Evolutionary conservation across 192 early-diverging fungal genomes (phyloP), one percentile per base, ranked within the genome.

Genomic region (Backusella australiensis): DNA sequence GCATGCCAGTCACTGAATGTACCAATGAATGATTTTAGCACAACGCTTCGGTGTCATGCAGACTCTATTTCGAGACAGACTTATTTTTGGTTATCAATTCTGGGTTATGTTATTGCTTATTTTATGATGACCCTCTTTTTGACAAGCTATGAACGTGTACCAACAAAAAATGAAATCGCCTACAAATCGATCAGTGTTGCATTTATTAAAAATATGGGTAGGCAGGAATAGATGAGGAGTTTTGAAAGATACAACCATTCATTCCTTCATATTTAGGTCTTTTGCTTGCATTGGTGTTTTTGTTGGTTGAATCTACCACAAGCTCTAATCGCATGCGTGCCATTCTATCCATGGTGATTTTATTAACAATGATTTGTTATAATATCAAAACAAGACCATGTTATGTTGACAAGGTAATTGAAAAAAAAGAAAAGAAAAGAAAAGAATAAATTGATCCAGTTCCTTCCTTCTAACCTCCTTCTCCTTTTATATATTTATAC

Each of bases 141-240:
- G 23, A 91, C 93, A 3, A 91, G 90, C 0, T 90, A 91, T 71
- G 93, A 94, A 59, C 86, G 90, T 7, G 87, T 89, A 26, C 93
- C 93, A 1, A 81, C 81, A 7, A 81, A 89, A 19, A 90, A 89
- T 66, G 93, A 94, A 81, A 93, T 92, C 49, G 88, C 89, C 68
- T 94, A 90, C 81, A 88, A 86, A 67, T 89, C 91, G n/a, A 89
- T 89, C 65, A 86, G 88, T 41, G 86, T 92, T n/a, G 93, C 91
- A 4, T 90, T 93, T 42, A 86, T 91, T 70, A 93, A 93, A 75
- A 92, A 93, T 76, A 86, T 91, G 78, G 87, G 88, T 83, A 89
- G 69, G 29, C 0, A 39, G 4, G 21, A 52, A 52, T 15, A 52
- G 9, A 9, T 11, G 9, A 1, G 1, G 21, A 21, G 8, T 23